A percentile compares a stretch with the other conserved stretches of the same genome.
Evolutionary conservation across 371 early-diverging fungal species (phyloP).

Genomic region (Thermomucor indicae-seudaticae): DNA sequence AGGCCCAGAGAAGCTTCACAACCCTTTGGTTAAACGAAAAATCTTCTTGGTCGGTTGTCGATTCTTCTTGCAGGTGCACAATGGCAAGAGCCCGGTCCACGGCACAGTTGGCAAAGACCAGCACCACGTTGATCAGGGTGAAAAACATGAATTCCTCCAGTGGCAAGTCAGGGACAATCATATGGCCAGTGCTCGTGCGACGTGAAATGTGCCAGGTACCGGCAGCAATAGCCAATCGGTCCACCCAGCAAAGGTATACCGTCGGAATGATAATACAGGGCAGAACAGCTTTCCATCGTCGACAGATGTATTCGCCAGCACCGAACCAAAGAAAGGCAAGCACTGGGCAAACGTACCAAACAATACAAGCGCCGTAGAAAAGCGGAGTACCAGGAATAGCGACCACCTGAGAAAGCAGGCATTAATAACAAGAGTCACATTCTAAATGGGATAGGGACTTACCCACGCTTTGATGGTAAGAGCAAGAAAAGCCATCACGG

Average conservation of each 20-base stretch:
- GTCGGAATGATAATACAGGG: slow-evolving; percentile 42
- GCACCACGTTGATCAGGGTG: slow-evolving; percentile 45
- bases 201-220: slow-evolving; percentile 55
- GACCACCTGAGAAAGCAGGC: slow-evolving; percentile 9
- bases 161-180: slow-evolving; percentile 46
- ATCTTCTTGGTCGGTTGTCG: background rate
- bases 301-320: slow-evolving; percentile 50
- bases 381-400: slow-evolving; percentile 34
- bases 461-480: slow-evolving; percentile 39
- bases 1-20: slow-evolving; percentile 21
- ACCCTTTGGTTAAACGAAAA: background rate
- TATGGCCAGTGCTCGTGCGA: slow-evolving; percentile 41
- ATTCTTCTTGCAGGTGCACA: slow-evolving; percentile 14
- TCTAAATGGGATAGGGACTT: slow-evolving; percentile 4
- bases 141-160: slow-evolving; percentile 65
- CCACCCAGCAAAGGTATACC: slow-evolving; percentile 49
- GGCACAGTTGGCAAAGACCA: slow-evolving; percentile 59
- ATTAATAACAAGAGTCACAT: background rate
- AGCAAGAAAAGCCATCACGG: slow-evolving; percentile 23
- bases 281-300: slow-evolving; percentile 23
- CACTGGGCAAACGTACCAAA: slow-evolving; percentile 54
- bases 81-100: slow-evolving; percentile 49
- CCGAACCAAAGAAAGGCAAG: slow-evolving; percentile 54
- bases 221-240: slow-evolving; percentile 45
- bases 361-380: slow-evolving; percentile 55